Evolutionary conservation across 768 basidiomycete genomes (phyloP).

Genomic region (Infundibulicybe gibba): DNA sequence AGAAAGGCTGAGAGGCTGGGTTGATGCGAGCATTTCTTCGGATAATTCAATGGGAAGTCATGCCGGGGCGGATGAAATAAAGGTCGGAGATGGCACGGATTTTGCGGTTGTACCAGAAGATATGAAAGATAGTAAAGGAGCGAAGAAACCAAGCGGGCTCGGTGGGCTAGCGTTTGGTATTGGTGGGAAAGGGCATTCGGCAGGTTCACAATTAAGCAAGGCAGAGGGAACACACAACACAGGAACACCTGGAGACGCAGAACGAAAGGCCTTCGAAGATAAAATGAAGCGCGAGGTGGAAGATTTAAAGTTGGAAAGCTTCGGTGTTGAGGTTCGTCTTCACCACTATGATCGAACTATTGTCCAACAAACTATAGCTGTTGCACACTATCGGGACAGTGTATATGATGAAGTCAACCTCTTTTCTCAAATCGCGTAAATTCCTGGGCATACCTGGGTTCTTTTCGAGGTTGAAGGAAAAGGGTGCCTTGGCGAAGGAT

Average conservation of each 20-base stretch:
- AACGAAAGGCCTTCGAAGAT: conserved; percentile 75
- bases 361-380: conserved; percentile 39
- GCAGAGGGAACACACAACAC: too few species aligned
- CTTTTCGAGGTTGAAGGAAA: conserved; percentile 92
- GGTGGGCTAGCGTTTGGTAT: too few species aligned
- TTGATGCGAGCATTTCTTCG: conserved; percentile 56
- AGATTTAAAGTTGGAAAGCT: conserved; percentile 95
- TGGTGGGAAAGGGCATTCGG: too few species aligned
- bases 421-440: conserved; percentile 86
- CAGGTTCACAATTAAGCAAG: too few species aligned
- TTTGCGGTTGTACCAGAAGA: too few species aligned
- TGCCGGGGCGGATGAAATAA: too few species aligned
- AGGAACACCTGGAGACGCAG: conserved; percentile 47
- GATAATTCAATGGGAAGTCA: too few species aligned
- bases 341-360: not conserved
- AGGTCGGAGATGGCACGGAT: too few species aligned
- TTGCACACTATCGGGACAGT: conserved; percentile 88
- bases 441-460: conserved; percentile 94
- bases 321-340: conserved; percentile 80
- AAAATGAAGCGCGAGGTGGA: conserved; percentile 83
- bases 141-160: too few species aligned
- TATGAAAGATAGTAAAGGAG: too few species aligned
- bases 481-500: conserved; percentile 89
- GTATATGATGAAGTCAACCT: conserved; percentile 91
- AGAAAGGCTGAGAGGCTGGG: conserved; percentile 85